These are phyloP conservation scores for Fusarium tjaetaba DNA, from an alignment of 2,329 filamentous ascomycete genomes.

Conservation along the genomic window DNA sequence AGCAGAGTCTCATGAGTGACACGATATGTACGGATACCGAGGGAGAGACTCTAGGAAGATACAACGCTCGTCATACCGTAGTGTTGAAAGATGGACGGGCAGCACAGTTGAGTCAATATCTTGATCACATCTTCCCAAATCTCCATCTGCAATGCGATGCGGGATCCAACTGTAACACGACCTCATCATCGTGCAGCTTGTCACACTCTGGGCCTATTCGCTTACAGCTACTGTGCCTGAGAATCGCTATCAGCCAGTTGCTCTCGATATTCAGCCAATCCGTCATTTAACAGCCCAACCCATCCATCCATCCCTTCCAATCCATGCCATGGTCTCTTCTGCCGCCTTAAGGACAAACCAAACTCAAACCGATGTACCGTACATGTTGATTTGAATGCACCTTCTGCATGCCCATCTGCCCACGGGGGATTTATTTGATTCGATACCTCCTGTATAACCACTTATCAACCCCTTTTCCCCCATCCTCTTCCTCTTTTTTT, in stretches of 20 bases:
- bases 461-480: not conserved
- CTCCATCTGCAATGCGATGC: constrained; percentile 24
- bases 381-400: not conserved
- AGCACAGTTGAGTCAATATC: not conserved
- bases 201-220: constrained; percentile 27
- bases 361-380: constrained; percentile 1
- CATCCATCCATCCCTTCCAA: constrained; percentile 14
- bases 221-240: constrained; percentile 33
- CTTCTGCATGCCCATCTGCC: not conserved
- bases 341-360: constrained; percentile 15
- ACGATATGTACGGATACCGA: not conserved
- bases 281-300: constrained; percentile 21
- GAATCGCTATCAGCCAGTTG: constrained; percentile 26
- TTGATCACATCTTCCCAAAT: constrained; percentile 10
- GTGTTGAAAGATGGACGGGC: not conserved
- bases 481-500: not conserved
- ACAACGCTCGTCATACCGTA: not conserved
- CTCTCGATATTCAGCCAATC: not conserved
- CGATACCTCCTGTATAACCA: not conserved
- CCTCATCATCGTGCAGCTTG: constrained; percentile 39
- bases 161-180: constrained; percentile 29
- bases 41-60: not conserved
- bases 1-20: no score
- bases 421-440: constrained; percentile 4
- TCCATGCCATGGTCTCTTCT: constrained; percentile 1